Evolutionary conservation across 805 yeast genomes (phyloP).

Genomic region (Candida nemodendra): DNA sequence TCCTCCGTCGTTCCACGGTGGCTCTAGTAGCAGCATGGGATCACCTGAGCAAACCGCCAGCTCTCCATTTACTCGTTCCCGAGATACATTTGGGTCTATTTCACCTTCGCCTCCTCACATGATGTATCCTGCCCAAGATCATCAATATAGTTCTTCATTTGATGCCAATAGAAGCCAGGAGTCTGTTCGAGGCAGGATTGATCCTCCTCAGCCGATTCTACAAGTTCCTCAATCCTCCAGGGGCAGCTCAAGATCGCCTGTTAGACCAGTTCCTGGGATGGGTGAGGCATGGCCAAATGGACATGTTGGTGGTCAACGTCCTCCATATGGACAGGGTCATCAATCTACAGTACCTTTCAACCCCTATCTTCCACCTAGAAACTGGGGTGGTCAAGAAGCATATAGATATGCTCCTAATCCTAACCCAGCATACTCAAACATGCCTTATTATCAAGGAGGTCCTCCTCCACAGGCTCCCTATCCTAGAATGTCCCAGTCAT

Average conservation of each 20-base stretch:
- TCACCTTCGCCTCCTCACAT: neutral
- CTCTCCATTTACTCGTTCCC: conserved; percentile 1
- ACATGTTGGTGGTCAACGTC: neutral
- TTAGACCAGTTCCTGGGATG: too few species aligned
- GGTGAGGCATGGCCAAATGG: conserved; percentile 1
- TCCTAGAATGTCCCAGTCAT: conserved; percentile 3
- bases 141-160: too few species aligned
- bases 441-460: conserved; percentile 7
- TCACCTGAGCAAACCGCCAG: conserved; percentile 7
- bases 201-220: neutral
- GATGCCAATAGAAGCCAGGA: too few species aligned
- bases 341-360: neutral
- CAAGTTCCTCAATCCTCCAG: neutral
- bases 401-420: neutral
- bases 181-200: too few species aligned
- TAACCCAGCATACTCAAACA: neutral
- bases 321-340: neutral
- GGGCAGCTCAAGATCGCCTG: neutral
- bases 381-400: conserved; percentile 1
- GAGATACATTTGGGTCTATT: neutral
- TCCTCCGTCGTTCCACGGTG: conserved; percentile 26
- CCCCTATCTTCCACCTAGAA: neutral
- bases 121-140: neutral
- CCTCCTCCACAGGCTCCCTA: conserved; percentile 12
- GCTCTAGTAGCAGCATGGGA: conserved; percentile 3